Percentiles rank a stretch among this genome's conserved stretches.
Conservation (phyloP, 768 basidiomycete species). For the Paxillus ammoniavirescens region DNA sequence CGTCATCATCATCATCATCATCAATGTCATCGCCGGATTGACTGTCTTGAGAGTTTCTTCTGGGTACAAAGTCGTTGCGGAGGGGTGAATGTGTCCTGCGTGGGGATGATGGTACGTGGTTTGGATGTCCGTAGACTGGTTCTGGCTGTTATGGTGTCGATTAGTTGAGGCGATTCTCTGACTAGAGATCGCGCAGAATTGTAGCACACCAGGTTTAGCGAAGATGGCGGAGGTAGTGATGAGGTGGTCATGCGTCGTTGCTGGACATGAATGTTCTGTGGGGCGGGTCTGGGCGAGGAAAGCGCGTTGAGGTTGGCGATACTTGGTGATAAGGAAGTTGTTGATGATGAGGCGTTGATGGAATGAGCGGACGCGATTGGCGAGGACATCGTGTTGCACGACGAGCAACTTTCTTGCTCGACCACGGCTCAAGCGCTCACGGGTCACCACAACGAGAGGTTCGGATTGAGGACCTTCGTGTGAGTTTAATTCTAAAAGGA, state of each 20-base stretch:
- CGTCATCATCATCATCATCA: slow-evolving; percentile 36
- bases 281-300: slow-evolving; percentile 24
- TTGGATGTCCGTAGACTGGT: slow-evolving; percentile 39
- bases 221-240: slow-evolving; percentile 37
- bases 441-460: slow-evolving; percentile 27
- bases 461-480: slow-evolving; percentile 15
- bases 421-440: too few relatives aligned
- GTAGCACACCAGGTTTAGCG: slow-evolving; percentile 39
- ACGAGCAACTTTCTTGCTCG: slow-evolving; percentile 24
- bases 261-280: slow-evolving; percentile 17
- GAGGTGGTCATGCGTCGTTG: slow-evolving; percentile 39
- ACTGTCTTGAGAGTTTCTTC: slow-evolving; percentile 50
- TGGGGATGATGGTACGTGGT: slow-evolving; percentile 20
- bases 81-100: slow-evolving; percentile 70
- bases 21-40: slow-evolving; percentile 43
- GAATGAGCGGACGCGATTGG: slow-evolving; percentile 14
- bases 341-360: slow-evolving; percentile 30
- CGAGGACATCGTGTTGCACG: slow-evolving; percentile 23
- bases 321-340: slow-evolving; percentile 33
- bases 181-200: not conserved
- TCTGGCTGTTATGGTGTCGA: slow-evolving; percentile 36
- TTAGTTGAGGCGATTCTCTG: slow-evolving; percentile 11
- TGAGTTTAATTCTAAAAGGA: slow-evolving; percentile 19
- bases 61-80: slow-evolving; percentile 55
- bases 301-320: slow-evolving; percentile 34